Base-by-base conservation (phyloP, 2,329 filamentous ascomycete species). In the Cercospora sojina region DNA sequence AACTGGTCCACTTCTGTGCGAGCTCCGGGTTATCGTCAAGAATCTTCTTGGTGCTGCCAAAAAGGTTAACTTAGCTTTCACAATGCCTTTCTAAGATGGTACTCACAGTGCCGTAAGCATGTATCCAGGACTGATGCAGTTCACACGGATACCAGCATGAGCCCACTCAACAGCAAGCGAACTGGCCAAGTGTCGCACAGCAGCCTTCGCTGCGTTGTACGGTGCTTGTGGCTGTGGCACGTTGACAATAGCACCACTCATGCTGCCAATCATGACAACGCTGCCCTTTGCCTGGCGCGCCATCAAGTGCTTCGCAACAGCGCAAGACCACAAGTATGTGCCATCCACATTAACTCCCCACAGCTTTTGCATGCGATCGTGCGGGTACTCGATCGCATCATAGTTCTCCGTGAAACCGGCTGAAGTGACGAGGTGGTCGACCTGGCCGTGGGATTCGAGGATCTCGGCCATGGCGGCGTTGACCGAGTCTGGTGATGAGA, bases 361-460 rank as follows among this genome's bases (percentile, higher is more conserved):
- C 16, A 98, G 88, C 83, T 96, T 96, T 80, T 93, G 88, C 80
- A 97, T 90, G 71, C 93, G 90, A 73, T 97, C 92, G 72, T 93
- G 88, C 0, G 93, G 93, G 81, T 98, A 98, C 72, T 89, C 88
- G 74, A 93, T 90, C 56, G 94, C 94, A 74, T 96, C 90, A 76
- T 93, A 96, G 83, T 97, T 97, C 83, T 97, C 94, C 13, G 92
- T 95, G 82, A 98, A 97, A 55, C 94, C 94, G 59, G 94, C 94
- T n/a, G 92, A 96, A 27, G 94, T 97, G 74, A 98, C 93, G 27
- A 98, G 86, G 80, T 92, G 90, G 81, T 97, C 93, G 73, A 97
- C 92, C 79, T 91, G 90, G 79, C 90, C 89, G 77, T 97, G 93
- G 66, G 84, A 80, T 5, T 53, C 60, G 59, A 94, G 77, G 71